Conservation (phyloP, 805 yeast species). For the Ogataea trehaloabstinens region DNA sequence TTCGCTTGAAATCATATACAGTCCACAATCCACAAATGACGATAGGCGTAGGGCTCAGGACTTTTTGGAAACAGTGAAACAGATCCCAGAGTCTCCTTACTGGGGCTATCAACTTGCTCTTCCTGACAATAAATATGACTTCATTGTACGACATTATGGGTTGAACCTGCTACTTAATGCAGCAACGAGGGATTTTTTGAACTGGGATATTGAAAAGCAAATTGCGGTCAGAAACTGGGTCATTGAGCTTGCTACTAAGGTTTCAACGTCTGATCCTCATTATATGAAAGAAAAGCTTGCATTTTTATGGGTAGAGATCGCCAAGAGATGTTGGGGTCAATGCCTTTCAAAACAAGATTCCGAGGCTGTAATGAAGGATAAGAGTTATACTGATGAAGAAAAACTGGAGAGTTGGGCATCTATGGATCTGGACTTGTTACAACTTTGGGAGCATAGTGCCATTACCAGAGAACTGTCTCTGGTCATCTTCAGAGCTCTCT, state of each 20-base stretch:
- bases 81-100: constrained; percentile 78
- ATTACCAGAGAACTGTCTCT: constrained; percentile 74
- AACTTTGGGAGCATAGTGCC: constrained; percentile 66
- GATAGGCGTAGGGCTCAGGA: constrained; percentile 54
- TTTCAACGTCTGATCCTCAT: constrained; percentile 72
- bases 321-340: constrained; percentile 89
- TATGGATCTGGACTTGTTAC: constrained; percentile 77
- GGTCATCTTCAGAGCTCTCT: constrained; percentile 77
- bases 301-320: constrained; percentile 85
- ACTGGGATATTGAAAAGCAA: constrained; percentile 52
- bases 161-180: constrained; percentile 75
- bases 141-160: constrained; percentile 87
- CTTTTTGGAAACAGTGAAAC: constrained; percentile 73
- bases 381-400: constrained; percentile 42
- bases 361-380: constrained; percentile 21
- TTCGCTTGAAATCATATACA: constrained; percentile 75
- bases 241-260: constrained; percentile 66
- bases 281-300: constrained; percentile 88
- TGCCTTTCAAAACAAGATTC: constrained; percentile 39
- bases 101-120: constrained; percentile 89
- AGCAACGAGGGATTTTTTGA: constrained; percentile 56
- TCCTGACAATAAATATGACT: constrained; percentile 57
- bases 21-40: constrained; percentile 58
- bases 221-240: constrained; percentile 81
- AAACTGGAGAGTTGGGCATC: constrained; percentile 72